Evolutionary conservation across 1,284 basidiomycete genomes (phyloP).

Genomic region (Ganoderma resinaceum): DNA sequence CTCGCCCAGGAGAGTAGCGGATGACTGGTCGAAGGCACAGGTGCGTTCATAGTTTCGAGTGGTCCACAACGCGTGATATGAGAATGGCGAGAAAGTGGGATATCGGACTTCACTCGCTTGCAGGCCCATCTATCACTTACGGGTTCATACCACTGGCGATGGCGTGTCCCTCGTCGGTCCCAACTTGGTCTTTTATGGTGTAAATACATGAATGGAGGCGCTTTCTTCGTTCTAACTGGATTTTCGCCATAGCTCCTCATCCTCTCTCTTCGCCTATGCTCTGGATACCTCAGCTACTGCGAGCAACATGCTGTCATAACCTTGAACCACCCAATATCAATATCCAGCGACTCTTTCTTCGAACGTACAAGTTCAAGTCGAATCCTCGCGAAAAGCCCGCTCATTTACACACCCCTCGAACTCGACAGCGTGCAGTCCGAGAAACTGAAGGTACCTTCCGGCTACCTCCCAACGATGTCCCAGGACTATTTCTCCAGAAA

Average conservation of each 20-base stretch:
- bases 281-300: slow-evolving; percentile 15
- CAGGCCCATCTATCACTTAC: not conserved
- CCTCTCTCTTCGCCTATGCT: slow-evolving; percentile 15
- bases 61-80: not conserved
- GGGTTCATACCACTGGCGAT: not conserved
- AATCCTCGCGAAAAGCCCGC: not conserved
- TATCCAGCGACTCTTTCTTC: slow-evolving; percentile 6
- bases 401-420: not conserved
- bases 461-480: slow-evolving; percentile 20
- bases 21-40: not conserved
- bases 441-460: not conserved
- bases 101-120: not conserved
- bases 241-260: too few species aligned
- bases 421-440: not conserved
- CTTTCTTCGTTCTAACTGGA: not conserved
- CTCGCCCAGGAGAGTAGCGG: not conserved
- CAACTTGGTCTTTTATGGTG: too few species aligned
- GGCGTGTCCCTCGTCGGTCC: too few species aligned
- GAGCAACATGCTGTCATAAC: slow-evolving; percentile 23
- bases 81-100: not conserved
- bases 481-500: slow-evolving; percentile 26
- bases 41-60: not conserved
- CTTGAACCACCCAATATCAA: slow-evolving; percentile 5
- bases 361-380: slow-evolving; percentile 4
- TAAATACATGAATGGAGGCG: too few species aligned